These are phyloP conservation scores for Alternaria arbusti DNA, from an alignment of 2,329 filamentous ascomycete genomes.

Conservation along the genomic window DNA sequence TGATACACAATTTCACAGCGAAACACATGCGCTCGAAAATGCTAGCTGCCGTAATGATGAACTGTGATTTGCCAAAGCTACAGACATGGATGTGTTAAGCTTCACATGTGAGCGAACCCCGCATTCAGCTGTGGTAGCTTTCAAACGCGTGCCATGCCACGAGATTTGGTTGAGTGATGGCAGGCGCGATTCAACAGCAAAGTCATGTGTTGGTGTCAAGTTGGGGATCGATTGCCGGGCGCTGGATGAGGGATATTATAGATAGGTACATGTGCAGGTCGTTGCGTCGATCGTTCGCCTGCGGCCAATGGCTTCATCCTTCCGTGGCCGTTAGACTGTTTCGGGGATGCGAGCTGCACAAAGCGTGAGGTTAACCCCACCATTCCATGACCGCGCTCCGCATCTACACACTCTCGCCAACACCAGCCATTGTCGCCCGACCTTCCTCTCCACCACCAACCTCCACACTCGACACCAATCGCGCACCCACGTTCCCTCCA, in stretches of 20 bases:
- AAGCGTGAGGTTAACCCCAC: slow-evolving; percentile 44
- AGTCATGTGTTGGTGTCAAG: background rate
- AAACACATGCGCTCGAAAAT: slow-evolving; percentile 13
- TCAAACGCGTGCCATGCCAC: slow-evolving; percentile 1
- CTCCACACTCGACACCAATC: slow-evolving; percentile 9
- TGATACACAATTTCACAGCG: slow-evolving; percentile 6
- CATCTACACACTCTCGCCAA: slow-evolving; percentile 22
- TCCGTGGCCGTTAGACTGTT: slow-evolving; percentile 23
- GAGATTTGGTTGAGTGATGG: background rate
- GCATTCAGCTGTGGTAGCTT: slow-evolving; percentile 19
- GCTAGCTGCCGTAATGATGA: slow-evolving; percentile 11
- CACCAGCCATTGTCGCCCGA: slow-evolving; percentile 37
- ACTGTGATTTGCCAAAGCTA: slow-evolving; percentile 30
- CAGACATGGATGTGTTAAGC: slow-evolving; percentile 20
- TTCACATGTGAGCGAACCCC: slow-evolving; percentile 37
- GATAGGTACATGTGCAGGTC: slow-evolving; percentile 18
- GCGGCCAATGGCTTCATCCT: slow-evolving; percentile 30
- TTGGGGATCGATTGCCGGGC: background rate
- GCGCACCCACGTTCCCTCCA: slow-evolving; percentile 19
- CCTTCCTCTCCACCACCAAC: slow-evolving; percentile 13
- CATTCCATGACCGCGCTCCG: slow-evolving; percentile 41
- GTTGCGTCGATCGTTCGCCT: slow-evolving; percentile 25
- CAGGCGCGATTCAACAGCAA: slow-evolving; percentile 1
- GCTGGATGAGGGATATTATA: slow-evolving; percentile 15
- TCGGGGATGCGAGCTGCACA: slow-evolving; percentile 28